These are phyloP conservation scores for Triticum urartu DNA, from an alignment of 176 grass and related monocot species.

Conservation along the genomic window DNA sequence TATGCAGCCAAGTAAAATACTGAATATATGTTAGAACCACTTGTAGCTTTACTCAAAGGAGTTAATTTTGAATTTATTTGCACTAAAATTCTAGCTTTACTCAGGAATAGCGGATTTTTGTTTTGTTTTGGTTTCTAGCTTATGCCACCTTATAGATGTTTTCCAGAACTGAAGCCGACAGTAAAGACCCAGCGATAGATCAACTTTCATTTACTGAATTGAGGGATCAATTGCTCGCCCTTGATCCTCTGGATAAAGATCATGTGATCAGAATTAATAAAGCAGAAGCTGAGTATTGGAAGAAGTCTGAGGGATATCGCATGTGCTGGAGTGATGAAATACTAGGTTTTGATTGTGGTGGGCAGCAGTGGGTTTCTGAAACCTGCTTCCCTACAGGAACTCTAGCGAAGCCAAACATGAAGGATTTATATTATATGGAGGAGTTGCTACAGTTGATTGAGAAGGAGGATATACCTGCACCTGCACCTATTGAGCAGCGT, in stretches of 20 bases:
- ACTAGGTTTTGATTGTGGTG: conserved; percentile 96
- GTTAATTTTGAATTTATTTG: not conserved
- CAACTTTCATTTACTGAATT: conserved; percentile 81
- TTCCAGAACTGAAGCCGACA: conserved; percentile 75
- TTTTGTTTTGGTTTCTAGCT: conserved; percentile 28
- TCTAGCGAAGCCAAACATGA: conserved; percentile 76
- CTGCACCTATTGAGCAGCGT: conserved; percentile 89
- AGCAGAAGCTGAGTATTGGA: conserved; percentile 95
- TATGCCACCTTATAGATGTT: conserved; percentile 50
- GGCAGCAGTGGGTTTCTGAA: conserved; percentile 91
- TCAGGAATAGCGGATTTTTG: conserved; percentile 7
- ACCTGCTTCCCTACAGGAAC: conserved; percentile 84
- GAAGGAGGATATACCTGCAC: conserved; percentile 69
- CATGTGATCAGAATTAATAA: conserved; percentile 86
- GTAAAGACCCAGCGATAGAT: conserved; percentile 61
- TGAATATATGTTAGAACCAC: not conserved
- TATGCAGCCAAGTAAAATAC: conserved; percentile 12
- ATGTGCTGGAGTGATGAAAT: conserved; percentile 98
- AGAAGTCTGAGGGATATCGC: conserved; percentile 90
- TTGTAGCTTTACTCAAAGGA: conserved; percentile 13
- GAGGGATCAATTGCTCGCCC: conserved; percentile 84
- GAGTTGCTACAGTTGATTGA: conserved; percentile 77
- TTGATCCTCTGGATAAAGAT: conserved; percentile 79
- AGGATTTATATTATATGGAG: conserved; percentile 79
- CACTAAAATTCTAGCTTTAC: conserved; percentile 14